phyloP scores from a whole-genome alignment of 257 asterid genomes.

The Marsdenia floribunda region DNA sequence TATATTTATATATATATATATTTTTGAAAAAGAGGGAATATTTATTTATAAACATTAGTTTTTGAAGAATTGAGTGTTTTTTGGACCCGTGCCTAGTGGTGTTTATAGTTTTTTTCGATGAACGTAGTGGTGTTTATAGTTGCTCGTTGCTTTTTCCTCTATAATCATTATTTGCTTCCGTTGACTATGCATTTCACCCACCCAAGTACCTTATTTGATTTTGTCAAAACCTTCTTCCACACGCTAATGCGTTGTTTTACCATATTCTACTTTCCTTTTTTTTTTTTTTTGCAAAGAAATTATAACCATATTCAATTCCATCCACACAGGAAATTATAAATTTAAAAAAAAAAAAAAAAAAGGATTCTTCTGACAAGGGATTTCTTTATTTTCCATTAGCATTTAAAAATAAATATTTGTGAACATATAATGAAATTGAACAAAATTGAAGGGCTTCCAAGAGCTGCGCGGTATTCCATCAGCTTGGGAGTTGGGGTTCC shows the following conservation, averaged over 20 bases:
- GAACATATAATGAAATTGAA: not conserved
- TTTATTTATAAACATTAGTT: too few relatives aligned
- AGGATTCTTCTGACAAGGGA: too few relatives aligned
- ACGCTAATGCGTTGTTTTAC: too few relatives aligned
- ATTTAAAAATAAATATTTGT: not conserved
- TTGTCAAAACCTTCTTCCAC: not conserved
- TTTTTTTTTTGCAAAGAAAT: too few relatives aligned
- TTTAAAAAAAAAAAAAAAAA: too few relatives aligned
- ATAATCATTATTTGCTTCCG: not conserved
- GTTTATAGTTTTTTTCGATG: not conserved
- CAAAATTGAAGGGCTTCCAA: conserved; percentile 33
- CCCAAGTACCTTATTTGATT: not conserved
- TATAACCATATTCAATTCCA: not conserved
- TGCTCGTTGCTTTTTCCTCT: not conserved
- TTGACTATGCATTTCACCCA: not conserved
- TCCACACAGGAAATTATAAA: not conserved
- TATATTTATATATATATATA: too few relatives aligned
- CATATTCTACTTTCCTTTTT: too few relatives aligned
- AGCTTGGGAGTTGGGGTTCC: conserved; percentile 43
- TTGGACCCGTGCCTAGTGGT: not conserved
- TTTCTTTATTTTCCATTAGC: not conserved
- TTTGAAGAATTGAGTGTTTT: not conserved
- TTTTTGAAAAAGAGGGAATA: too few relatives aligned
- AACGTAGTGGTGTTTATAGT: not conserved
- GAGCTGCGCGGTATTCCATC: conserved; percentile 35